Conservation (phyloP, 75 land plant species). For the Pinus albicaulis region DNA sequence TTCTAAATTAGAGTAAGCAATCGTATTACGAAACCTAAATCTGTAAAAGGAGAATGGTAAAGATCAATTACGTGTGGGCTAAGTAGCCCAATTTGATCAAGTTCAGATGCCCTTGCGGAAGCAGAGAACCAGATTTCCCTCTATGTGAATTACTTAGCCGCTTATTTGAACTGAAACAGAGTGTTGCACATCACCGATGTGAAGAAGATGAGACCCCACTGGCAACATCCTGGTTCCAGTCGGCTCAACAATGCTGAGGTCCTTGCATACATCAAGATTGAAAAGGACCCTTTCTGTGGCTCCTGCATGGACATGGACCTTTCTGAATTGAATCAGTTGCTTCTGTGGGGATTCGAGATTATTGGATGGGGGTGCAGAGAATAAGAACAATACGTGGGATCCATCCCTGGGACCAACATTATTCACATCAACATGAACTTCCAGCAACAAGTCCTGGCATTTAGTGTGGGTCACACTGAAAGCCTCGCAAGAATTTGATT, state of each 20-base stretch:
- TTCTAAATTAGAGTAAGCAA: too few relatives aligned
- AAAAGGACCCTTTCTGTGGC: slow-evolving; percentile 16
- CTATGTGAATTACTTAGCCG: background rate
- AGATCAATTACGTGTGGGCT: background rate
- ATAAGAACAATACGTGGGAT: slow-evolving; percentile 53
- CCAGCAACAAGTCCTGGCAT: slow-evolving; percentile 23
- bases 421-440: slow-evolving; percentile 41
- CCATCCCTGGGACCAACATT: slow-evolving; percentile 60
- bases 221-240: slow-evolving; percentile 49
- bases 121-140: background rate
- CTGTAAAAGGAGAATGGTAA: too few relatives aligned
- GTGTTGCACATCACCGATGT: slow-evolving; percentile 41
- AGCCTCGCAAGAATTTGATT: slow-evolving; percentile 22
- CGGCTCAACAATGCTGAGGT: slow-evolving; percentile 41
- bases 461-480: slow-evolving; percentile 32
- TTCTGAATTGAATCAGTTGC: slow-evolving; percentile 58
- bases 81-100: background rate
- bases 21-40: too few relatives aligned
- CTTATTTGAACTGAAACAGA: slow-evolving; percentile 22
- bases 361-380: slow-evolving; percentile 34
- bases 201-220: slow-evolving; percentile 36
- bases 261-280: slow-evolving; percentile 40
- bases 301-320: slow-evolving; percentile 43
- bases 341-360: slow-evolving; percentile 21
- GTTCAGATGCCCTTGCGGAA: background rate